These are phyloP conservation scores for Talaromyces thailandensis DNA, from an alignment of 495 filamentous ascomycete genomes.

Conservation along the genomic window DNA sequence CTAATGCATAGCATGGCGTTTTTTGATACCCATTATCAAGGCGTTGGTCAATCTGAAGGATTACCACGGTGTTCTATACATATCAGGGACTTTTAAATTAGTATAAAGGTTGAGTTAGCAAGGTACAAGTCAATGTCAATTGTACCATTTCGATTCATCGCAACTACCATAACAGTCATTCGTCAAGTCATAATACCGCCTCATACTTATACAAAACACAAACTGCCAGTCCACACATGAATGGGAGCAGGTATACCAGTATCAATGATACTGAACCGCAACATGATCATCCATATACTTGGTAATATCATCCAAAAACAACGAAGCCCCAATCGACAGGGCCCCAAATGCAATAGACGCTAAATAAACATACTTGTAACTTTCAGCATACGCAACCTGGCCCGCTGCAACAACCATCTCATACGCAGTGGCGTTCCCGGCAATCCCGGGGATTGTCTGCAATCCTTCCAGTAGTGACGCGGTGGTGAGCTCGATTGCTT, in stretches of 20 bases:
- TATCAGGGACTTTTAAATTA: too few species aligned
- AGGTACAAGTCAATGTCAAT: background rate
- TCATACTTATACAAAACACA: background rate
- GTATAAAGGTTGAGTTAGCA: background rate
- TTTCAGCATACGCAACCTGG: conserved; percentile 51
- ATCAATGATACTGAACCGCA: conserved; percentile 49
- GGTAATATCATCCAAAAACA: conserved; percentile 55
- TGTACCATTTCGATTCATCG: background rate
- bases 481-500: conserved; percentile 49
- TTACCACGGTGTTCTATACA: too few species aligned
- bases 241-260: too few species aligned
- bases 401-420: conserved; percentile 52
- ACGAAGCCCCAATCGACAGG: conserved; percentile 52
- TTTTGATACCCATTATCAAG: conserved; percentile 2
- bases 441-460: conserved; percentile 45
- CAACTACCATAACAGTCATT: background rate
- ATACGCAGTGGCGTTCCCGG: conserved; percentile 42
- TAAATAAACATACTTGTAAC: conserved; percentile 61
- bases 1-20: conserved; percentile 3
- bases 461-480: conserved; percentile 46
- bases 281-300: conserved; percentile 62
- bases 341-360: conserved; percentile 59
- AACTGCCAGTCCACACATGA: background rate
- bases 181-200: background rate
- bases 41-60: background rate